Evolutionary conservation across 2,329 filamentous ascomycete genomes (phyloP), one percentile per base, ranked within the genome.

Genomic region (Beauveria sp.): DNA sequence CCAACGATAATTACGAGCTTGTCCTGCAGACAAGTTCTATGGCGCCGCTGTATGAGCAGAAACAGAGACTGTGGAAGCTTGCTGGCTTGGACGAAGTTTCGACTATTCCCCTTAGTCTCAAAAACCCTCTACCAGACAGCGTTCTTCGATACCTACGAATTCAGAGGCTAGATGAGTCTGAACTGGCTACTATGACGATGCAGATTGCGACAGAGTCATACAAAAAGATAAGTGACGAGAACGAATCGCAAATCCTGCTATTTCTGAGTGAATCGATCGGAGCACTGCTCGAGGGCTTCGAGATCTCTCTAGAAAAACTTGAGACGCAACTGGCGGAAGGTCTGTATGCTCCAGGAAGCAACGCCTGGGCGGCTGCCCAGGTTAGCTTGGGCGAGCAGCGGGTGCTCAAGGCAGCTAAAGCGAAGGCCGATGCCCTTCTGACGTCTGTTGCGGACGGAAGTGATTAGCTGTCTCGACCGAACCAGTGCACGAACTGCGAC

Each of bases 131-230:
- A 58, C 71, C 71, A 62, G 70, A 67, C 64, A 66, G 63, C 24
- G 67, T 74, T 57, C 69, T 74, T 65, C 69, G 64, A 69, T 74
- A 74, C 61, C 72, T 75, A 60, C 71, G 70, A 62, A 73, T 74
- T 65, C 71, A 74, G 68, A 66, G 70, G 64, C 60, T 67, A 56
- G 65, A 70, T 52, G 68, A 69, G 68, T 69, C 68, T 42, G 66
- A 70, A 61, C 66, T 73, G 45, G 64, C 64, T 60, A 57, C 63
- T 61, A 67, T 73, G 63, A 64, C 66, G 45, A 57, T 64, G 45
- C 66, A 63, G 59, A 64, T 68, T 63, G 63, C 66, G 26, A 64
- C 69, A 63, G 65, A 63, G 63, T 66, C 64, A 64, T 59, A 52
- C 52, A 20, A 66, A 63, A 70, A 69, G 63, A 67, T 73, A 63